Conservation (phyloP, 108 stramenopile species). For the Cyclotella distinguenda region DNA sequence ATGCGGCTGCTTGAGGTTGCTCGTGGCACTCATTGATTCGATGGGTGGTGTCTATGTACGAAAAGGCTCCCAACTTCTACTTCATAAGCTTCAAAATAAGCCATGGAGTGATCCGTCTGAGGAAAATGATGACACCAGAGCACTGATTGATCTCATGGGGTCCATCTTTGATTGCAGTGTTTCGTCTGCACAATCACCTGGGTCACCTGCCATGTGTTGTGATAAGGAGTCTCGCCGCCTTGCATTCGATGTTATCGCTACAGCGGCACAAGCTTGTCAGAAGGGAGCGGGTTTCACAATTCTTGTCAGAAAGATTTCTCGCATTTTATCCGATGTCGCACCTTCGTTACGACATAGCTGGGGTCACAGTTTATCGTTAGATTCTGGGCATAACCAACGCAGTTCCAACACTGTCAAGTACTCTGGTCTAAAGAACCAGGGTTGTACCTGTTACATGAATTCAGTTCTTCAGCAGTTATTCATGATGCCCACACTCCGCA, state of each 20-base stretch:
- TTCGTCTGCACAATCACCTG: conserved; percentile 59
- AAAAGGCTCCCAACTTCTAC: conserved; percentile 56
- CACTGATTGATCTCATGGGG: conserved; percentile 80
- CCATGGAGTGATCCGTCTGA: conserved; percentile 55
- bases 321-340: conserved; percentile 61
- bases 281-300: conserved; percentile 63
- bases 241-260: conserved; percentile 74
- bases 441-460: conserved; percentile 99
- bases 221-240: conserved; percentile 77
- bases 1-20: conserved; percentile 78
- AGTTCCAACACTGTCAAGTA: conserved; percentile 64
- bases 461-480: conserved; percentile 94
- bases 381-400: conserved; percentile 40
- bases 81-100: conserved; percentile 36
- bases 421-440: conserved; percentile 94
- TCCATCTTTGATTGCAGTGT: conserved; percentile 86
- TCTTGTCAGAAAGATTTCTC: conserved; percentile 58
- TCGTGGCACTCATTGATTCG: conserved; percentile 68
- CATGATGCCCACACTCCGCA: conserved; percentile 91
- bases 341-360: conserved; percentile 77
- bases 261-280: conserved; percentile 66
- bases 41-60: conserved; percentile 49
- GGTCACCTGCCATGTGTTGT: conserved; percentile 72
- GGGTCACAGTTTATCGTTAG: conserved; percentile 55
- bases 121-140: conserved; percentile 35